Evolutionary conservation across 75 land plant species (phyloP).

Genomic region (Picea sitchensis): DNA sequence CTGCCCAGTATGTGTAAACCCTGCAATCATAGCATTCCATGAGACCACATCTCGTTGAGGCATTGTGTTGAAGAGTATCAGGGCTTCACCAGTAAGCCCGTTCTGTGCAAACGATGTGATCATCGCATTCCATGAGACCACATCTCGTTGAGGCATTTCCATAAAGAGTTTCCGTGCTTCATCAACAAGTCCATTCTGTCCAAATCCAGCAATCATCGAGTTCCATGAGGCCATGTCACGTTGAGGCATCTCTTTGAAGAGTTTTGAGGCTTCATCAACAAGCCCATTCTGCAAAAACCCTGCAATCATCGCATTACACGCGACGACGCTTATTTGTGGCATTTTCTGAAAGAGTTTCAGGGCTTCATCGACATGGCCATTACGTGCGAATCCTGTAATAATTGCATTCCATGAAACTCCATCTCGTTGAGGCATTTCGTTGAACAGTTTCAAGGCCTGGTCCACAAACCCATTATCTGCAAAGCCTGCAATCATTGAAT

Average conservation of each 20-base stretch:
- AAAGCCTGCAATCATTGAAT: not conserved
- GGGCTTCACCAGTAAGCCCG: not conserved
- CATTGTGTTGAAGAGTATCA: conserved; percentile 9
- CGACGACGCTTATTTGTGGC: not conserved
- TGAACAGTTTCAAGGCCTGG: not conserved
- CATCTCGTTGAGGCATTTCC: not conserved
- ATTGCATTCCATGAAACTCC: not conserved
- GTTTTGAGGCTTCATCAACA: too few relatives aligned
- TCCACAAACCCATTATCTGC: not conserved
- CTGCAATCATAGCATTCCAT: too few relatives aligned
- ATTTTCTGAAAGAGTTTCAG: not conserved
- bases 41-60: not conserved
- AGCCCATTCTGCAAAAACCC: too few relatives aligned
- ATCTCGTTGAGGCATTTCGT: not conserved
- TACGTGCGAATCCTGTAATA: not conserved
- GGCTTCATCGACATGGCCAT: not conserved
- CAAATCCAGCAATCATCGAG: too few relatives aligned
- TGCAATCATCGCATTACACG: not conserved
- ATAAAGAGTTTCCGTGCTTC: conserved; percentile 7
- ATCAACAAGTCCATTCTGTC: not conserved
- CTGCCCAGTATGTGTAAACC: too few relatives aligned
- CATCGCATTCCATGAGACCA: conserved; percentile 16
- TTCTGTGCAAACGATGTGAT: conserved; percentile 8
- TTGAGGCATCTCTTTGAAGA: too few relatives aligned
- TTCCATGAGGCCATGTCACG: too few relatives aligned